Evolutionary conservation across 257 asterid genomes (phyloP).

Genomic region (Voacanga thouarsii): DNA sequence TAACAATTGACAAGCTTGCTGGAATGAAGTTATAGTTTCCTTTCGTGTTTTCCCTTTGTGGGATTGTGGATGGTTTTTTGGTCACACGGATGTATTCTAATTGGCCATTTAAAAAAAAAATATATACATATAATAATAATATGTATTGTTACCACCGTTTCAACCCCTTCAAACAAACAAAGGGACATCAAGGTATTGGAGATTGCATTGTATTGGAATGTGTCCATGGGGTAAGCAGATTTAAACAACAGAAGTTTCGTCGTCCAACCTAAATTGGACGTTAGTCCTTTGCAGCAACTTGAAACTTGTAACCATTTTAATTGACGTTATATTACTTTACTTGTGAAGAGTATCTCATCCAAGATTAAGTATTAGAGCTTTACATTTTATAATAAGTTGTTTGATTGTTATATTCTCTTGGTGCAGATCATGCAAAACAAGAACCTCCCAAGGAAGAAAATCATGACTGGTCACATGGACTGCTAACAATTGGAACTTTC

Average conservation of each 20-base stretch:
- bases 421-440: conserved; percentile 45
- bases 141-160: not conserved
- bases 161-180: not conserved
- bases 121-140: too few relatives aligned
- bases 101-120: not conserved
- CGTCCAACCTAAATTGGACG: not conserved
- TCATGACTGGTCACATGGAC: conserved; percentile 70
- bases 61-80: not conserved
- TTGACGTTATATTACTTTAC: not conserved
- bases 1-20: not conserved
- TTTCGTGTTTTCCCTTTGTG: not conserved
- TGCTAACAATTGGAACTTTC: conserved; percentile 77
- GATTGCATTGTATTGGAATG: not conserved
- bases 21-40: not conserved
- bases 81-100: conserved; percentile 9
- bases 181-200: not conserved
- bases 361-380: not conserved
- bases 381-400: not conserved
- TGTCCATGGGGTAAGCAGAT: not conserved
- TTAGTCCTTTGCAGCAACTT: too few relatives aligned
- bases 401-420: not conserved
- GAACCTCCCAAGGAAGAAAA: conserved; percentile 51
- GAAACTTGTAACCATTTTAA: too few relatives aligned
- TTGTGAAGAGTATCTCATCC: not conserved
- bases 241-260: not conserved